phyloP scores from a whole-genome alignment of 306 rosid species.

The Begonia peltatifolia region DNA sequence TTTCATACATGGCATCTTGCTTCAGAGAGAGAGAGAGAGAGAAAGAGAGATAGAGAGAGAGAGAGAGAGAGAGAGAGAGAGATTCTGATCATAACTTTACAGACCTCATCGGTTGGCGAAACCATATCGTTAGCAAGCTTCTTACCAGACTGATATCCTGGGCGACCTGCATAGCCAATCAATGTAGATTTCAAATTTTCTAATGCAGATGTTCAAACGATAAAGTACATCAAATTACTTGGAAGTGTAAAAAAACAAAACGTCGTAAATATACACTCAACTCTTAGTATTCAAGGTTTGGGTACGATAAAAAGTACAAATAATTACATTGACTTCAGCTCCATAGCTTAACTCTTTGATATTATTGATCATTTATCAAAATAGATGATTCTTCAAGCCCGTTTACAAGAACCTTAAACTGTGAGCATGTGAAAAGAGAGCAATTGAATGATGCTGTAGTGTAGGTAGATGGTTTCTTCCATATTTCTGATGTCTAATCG shows the following conservation, averaged over 20 bases:
- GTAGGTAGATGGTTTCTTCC: not conserved
- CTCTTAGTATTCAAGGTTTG: no score
- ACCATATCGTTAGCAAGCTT: not conserved
- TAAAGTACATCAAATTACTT: not conserved
- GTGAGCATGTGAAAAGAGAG: no score
- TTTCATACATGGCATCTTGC: slow-evolving; percentile 3
- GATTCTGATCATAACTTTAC: not conserved
- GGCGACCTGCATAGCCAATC: not conserved
- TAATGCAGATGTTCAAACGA: not conserved
- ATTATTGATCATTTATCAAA: no score
- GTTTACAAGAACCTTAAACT: no score
- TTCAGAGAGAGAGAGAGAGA: not conserved
- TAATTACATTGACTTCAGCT: not conserved
- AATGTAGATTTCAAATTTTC: not conserved
- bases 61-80: slow-evolving; percentile 2
- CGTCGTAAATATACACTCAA: no score
- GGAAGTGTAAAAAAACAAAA: not conserved
- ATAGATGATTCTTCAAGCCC: no score
- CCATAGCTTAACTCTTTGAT: no score
- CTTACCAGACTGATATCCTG: not conserved
- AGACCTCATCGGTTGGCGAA: not conserved
- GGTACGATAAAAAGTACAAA: not conserved
- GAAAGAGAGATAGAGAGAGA: not conserved
- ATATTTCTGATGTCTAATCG: not conserved
- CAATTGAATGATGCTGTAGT: no score